Evolutionary conservation across 148 eudicot species (phyloP).

Genomic region (Camellia sinensis): DNA sequence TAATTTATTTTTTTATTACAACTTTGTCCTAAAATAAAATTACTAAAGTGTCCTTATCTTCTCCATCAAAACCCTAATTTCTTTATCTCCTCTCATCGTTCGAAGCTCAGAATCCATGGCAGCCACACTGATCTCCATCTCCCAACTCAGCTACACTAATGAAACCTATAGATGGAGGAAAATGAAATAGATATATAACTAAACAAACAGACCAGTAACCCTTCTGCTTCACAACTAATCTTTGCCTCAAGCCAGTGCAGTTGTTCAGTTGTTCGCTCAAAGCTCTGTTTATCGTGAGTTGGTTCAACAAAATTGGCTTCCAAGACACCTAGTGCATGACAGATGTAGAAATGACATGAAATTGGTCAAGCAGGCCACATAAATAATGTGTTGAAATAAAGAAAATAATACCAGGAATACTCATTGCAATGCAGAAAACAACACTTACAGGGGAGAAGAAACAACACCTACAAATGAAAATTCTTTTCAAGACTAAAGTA

Average conservation of each 20-base stretch:
- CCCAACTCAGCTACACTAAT: too few species aligned
- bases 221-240: conserved; percentile 53
- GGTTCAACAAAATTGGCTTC: conserved; percentile 90
- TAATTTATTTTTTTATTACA: too few species aligned
- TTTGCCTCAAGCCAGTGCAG: conserved; percentile 35
- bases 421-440: neutral
- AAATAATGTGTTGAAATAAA: neutral
- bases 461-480: too few species aligned
- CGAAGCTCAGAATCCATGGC: too few species aligned
- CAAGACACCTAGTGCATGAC: conserved; percentile 41
- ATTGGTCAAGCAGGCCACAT: neutral
- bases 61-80: too few species aligned
- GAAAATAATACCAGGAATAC: neutral
- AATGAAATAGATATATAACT: neutral
- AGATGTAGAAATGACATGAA: neutral
- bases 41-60: too few species aligned
- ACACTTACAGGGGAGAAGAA: too few species aligned
- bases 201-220: conserved; percentile 47
- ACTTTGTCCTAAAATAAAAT: too few species aligned
- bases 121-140: too few species aligned
- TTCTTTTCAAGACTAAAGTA: too few species aligned
- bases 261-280: conserved; percentile 73
- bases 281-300: conserved; percentile 84
- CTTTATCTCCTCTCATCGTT: too few species aligned
- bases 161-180: neutral